These are phyloP conservation scores for Gryganskiella cystojenkinii DNA, from an alignment of 192 early-diverging fungal genomes.

Conservation along the genomic window DNA sequence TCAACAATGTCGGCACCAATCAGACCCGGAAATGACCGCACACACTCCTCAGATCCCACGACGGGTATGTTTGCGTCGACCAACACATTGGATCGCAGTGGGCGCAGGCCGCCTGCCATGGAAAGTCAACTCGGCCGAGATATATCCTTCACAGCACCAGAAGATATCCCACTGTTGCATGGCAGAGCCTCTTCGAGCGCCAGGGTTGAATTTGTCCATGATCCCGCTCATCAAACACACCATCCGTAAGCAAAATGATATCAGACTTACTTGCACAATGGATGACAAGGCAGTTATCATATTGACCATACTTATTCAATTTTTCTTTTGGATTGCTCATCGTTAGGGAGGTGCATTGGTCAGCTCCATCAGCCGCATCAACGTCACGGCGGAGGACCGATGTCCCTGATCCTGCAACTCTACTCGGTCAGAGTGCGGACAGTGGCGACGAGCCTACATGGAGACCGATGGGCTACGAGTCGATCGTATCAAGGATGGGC, in stretches of 20 bases:
- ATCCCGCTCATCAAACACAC: conserved; percentile 13
- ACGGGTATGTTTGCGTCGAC: conserved; percentile 20
- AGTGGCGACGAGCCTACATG: conserved; percentile 3
- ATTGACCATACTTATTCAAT: not conserved
- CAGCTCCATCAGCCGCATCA: not conserved
- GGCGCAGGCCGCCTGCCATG: conserved; percentile 11
- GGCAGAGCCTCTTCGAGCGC: not conserved
- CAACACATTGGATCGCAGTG: conserved; percentile 11
- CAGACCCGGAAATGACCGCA: conserved; percentile 16
- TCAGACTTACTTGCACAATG: not conserved
- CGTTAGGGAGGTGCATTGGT: conserved; percentile 13
- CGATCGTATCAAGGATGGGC: conserved; percentile 4
- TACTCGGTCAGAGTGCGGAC: too few species aligned
- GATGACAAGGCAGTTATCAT: too few species aligned
- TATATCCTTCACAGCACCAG: conserved; percentile 15
- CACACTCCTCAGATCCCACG: conserved; percentile 28
- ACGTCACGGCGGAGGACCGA: not conserved
- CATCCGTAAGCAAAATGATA: conserved; percentile 6
- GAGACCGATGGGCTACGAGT: too few species aligned
- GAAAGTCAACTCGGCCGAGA: conserved; percentile 4
- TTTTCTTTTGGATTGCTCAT: not conserved
- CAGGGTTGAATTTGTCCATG: conserved; percentile 11
- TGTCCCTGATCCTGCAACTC: too few species aligned
- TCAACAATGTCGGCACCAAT: not conserved
- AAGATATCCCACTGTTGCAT: conserved; percentile 4